Evolutionary conservation across 306 rosid species (phyloP), one percentile per base, ranked within the genome.

Genomic region (Medicago ruthenica): DNA sequence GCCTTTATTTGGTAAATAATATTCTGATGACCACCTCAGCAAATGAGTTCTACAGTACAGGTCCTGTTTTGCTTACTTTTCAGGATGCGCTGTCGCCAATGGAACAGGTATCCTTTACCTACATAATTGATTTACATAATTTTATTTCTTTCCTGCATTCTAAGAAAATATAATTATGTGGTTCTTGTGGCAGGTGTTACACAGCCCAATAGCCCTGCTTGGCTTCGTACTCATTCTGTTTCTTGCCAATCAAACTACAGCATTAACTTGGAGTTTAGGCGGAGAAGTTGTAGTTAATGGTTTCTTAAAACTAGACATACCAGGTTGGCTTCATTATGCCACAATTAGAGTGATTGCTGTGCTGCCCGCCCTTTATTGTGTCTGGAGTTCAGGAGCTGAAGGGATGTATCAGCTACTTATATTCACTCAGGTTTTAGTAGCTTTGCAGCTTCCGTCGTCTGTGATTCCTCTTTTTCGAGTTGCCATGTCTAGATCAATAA

Each of bases 261-360:
- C 92, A 74, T 85, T 95, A 78, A 82, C 86, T 66, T 92, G 97
- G 98, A 83, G 92, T 77, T 54, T 87, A 37, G 96, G 96, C 31
- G 97, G 98, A 74, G 89, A 86, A 85, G 96, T 73, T 34, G 88
- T 90, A 34, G 66, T 90, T 75, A 89, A 74, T 31, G 86, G 88
- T 75, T 90, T 92, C 80, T 87, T 95, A 79, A 92, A 88, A 82
- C 73, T 95, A 63, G 93, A 95, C 57, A 89, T 92, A 79, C 98
- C 98, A 9, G 96, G 93, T 70, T 95, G 98, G 98, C 94, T 95
- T 79, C 97, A 95, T 77, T 95, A 91, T 80, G 89, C 84, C 16
- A 95, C 97, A 70, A 85, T 95, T 76, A 88, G 98, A 84, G 88
- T 92, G 75, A 73, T 92, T 84, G 89, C 97, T 16, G 82, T 90